A percentile compares a stretch with the other conserved stretches of the same genome.
phyloP scores from a whole-genome alignment of 2,329 filamentous ascomycete genomes.

The Teratosphaeria epicoccoides region DNA sequence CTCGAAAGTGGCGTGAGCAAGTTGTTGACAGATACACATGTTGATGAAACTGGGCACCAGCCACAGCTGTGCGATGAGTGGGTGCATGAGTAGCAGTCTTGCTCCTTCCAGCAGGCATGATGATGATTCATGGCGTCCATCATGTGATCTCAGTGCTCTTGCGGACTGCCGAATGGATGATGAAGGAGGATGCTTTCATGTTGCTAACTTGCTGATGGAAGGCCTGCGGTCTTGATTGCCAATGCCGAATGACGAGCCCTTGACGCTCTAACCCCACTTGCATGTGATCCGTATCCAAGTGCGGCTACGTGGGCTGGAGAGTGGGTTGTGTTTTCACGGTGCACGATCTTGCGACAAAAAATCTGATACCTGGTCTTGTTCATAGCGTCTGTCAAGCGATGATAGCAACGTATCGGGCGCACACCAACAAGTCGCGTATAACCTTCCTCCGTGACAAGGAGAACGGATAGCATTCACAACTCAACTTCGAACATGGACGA shows the following conservation, averaged over 20 bases:
- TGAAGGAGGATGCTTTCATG: too few species aligned
- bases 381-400: not conserved
- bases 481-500: constrained; percentile 6
- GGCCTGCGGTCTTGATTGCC: not conserved
- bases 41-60: constrained; percentile 34
- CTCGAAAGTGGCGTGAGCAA: constrained; percentile 31
- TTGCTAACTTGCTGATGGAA: too few species aligned
- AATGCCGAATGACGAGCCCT: not conserved
- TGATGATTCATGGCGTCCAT: not conserved
- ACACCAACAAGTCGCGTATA: constrained; percentile 6
- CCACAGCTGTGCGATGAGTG: constrained; percentile 27
- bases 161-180: too few species aligned
- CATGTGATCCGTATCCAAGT: not conserved
- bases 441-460: constrained; percentile 9
- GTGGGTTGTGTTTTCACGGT: not conserved
- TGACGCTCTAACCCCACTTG: not conserved
- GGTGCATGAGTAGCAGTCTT: constrained; percentile 23
- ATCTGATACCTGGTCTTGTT: not conserved
- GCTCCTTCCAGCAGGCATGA: constrained; percentile 21
- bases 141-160: too few species aligned
- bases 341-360: not conserved
- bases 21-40: constrained; percentile 33
- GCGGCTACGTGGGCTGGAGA: too few species aligned
- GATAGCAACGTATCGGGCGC: constrained; percentile 3
- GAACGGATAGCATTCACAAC: not conserved